Evolutionary conservation across 2,329 filamentous ascomycete genomes (phyloP).

Genomic region (Fusarium transvaalense): DNA sequence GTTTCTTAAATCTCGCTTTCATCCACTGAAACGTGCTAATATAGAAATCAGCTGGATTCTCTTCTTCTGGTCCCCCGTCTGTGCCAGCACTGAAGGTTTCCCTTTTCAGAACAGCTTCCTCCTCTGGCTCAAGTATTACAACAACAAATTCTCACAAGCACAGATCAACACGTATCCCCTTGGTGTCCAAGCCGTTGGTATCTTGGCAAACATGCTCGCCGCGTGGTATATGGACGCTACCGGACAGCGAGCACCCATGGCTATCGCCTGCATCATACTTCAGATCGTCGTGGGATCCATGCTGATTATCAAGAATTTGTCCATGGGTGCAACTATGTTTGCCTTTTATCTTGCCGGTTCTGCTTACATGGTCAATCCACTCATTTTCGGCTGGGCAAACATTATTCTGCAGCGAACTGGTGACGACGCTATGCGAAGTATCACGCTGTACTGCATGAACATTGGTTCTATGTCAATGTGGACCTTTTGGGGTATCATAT

Average conservation of each 20-base stretch:
- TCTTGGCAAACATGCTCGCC: slow-evolving; percentile 41
- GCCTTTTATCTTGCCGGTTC: slow-evolving; percentile 45
- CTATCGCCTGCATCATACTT: slow-evolving; percentile 23
- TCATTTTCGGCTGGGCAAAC: slow-evolving; percentile 47
- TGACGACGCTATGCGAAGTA: slow-evolving; percentile 57
- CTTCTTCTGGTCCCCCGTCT: slow-evolving; percentile 52
- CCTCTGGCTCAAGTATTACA: slow-evolving; percentile 45
- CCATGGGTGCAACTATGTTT: slow-evolving; percentile 38
- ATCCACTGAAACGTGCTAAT: neutral
- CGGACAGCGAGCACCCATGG: slow-evolving; percentile 33
- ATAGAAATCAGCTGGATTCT: slow-evolving; percentile 51
- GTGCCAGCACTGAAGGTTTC: slow-evolving; percentile 39
- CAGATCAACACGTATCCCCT: slow-evolving; percentile 49
- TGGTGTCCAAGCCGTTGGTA: slow-evolving; percentile 44
- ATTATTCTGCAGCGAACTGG: slow-evolving; percentile 42
- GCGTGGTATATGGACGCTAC: slow-evolving; percentile 44
- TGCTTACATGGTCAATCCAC: slow-evolving; percentile 45
- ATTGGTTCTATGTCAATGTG: slow-evolving; percentile 56
- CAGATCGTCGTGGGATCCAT: slow-evolving; percentile 38
- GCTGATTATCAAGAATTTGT: slow-evolving; percentile 38
- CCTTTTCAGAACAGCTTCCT: slow-evolving; percentile 45
- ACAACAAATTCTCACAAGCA: slow-evolving; percentile 32
- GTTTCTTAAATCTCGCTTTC: neutral
- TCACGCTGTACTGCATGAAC: slow-evolving; percentile 58
- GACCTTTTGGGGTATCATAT: slow-evolving; percentile 60